Conservation (phyloP, 345 rosid species). For the Linum usitatissimum region DNA sequence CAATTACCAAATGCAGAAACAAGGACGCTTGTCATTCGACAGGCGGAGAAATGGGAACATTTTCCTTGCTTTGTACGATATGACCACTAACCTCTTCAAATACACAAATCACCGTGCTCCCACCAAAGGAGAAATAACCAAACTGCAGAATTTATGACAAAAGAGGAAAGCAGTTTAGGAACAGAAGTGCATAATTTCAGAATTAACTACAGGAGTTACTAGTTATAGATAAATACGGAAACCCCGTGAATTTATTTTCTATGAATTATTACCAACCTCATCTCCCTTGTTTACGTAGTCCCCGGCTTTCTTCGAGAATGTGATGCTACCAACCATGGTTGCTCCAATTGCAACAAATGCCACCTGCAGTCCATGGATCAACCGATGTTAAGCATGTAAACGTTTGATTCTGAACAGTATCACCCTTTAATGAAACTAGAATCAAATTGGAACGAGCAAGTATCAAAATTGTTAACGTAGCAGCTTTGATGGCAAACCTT, state of each 20-base stretch:
- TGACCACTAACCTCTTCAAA: conserved; percentile 55
- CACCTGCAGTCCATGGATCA: conserved; percentile 33
- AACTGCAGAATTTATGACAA: conserved; percentile 33
- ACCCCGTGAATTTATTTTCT: neutral
- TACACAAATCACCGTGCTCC: conserved; percentile 83
- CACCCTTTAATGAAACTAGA: too few relatives aligned
- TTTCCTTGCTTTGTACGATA: too few relatives aligned
- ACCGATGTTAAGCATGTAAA: too few relatives aligned
- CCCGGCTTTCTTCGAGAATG: conserved; percentile 46
- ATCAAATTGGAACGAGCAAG: too few relatives aligned
- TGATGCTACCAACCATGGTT: conserved; percentile 92
- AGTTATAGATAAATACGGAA: neutral
- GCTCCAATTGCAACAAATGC: conserved; percentile 97
- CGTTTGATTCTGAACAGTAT: too few relatives aligned
- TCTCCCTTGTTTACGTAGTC: conserved; percentile 69
- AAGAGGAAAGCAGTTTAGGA: too few relatives aligned
- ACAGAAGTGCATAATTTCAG: neutral
- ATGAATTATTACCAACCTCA: conserved; percentile 35
- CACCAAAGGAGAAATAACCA: conserved; percentile 90
- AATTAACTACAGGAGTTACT: conserved; percentile 8
- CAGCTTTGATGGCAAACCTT: conserved; percentile 38
- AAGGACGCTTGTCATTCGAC: too few relatives aligned
- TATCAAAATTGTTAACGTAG: too few relatives aligned
- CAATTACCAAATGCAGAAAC: too few relatives aligned
- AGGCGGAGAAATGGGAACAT: too few relatives aligned